Evolutionary conservation across 2,329 filamentous ascomycete genomes (phyloP), one percentile per base, ranked within the genome.

Genomic region (Fusarium miscanthi): DNA sequence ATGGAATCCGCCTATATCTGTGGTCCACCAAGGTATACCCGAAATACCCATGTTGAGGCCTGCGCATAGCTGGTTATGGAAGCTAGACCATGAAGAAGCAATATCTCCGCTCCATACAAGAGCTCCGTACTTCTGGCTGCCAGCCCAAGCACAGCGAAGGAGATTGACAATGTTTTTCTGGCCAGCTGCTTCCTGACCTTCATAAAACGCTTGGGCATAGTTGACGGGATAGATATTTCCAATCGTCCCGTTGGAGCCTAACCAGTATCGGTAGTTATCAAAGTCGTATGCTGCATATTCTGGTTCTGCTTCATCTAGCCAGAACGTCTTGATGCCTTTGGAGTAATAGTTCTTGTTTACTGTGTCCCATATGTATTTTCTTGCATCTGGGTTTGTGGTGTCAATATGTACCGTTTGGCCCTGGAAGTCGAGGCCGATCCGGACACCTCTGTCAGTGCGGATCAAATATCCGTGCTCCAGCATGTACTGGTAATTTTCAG

Each of bases 1-100:
- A 74, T 92, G 90, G 75, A 93, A 92, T 2, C 91, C 91, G 4
- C 91, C 90, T 58, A 92, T 92, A 73, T 92, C 90, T 2, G 90
- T 92, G 0, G 90, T 92, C 89, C 89, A 92, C 90, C 90, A 92
- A 0, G 89, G 86, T 14, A 92, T 84, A 1, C 90, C 90, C 0
- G 89, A 84, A 8, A 92, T 80, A 0, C 89, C 90, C 87, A 91
- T 91, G 76, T 91, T 90, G 25, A 92, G 81, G 0, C 90, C 90
- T 0, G 90, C 90, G 1, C 88, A 84, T 5, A 92, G 81, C 77
- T 92, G 89, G 64, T 88, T 85, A 7, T 87, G 84, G 52, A 92
- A 83, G 31, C 85, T 88, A 5, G 78, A 79, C 90, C 90, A 92
- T 1, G 87, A 90, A 0, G 86, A 89, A 0, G 90, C 90, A 64